Conservation (phyloP, 768 basidiomycete genomes). For the Lactarius deliciosus region DNA sequence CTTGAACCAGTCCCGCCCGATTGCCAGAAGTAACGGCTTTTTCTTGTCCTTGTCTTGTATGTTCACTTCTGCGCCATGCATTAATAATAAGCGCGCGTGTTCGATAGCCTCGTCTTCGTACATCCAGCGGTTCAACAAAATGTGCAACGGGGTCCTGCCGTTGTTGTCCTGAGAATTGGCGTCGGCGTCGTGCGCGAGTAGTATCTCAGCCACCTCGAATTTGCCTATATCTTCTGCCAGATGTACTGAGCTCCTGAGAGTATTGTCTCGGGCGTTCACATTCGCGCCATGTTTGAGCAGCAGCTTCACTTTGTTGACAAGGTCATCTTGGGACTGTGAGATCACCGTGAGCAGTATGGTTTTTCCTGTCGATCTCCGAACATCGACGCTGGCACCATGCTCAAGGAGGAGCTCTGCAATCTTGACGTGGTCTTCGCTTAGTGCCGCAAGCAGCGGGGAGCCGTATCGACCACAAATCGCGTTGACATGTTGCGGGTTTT, state of each 20-base stretch:
- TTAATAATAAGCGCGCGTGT: too few species aligned
- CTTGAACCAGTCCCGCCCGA: too few species aligned
- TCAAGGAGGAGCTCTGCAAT: neutral
- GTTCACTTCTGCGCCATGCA: too few species aligned
- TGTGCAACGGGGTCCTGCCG: too few species aligned
- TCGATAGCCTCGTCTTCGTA: too few species aligned
- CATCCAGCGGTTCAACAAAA: too few species aligned
- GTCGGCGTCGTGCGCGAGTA: neutral
- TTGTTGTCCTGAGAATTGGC: neutral
- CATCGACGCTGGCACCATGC: neutral
- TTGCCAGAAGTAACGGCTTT: too few species aligned
- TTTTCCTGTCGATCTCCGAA: neutral
- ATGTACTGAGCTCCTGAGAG: neutral
- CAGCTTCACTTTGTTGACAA: neutral
- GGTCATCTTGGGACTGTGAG: neutral
- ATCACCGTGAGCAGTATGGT: neutral
- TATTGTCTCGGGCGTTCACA: neutral
- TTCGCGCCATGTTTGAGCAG: neutral
- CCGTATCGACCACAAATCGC: neutral
- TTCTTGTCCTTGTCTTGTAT: too few species aligned
- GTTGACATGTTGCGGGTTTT: neutral
- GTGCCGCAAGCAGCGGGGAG: neutral
- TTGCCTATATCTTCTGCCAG: neutral
- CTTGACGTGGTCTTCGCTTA: neutral
- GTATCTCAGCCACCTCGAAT: neutral